Base-by-base conservation (phyloP, 2,329 filamentous ascomycete species). In the Talaromyces sp. region DNA sequence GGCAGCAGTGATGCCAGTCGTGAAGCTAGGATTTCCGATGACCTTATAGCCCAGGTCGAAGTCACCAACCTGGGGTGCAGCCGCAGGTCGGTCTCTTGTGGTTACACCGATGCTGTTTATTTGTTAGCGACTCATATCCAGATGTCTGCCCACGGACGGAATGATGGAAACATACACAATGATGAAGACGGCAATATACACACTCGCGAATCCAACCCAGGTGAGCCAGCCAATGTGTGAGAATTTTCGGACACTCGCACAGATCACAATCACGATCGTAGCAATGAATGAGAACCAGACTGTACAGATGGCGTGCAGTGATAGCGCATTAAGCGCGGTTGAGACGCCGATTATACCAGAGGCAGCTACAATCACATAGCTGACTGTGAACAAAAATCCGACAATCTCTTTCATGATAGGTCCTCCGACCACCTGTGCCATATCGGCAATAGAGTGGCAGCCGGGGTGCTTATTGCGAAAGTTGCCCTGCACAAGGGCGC, bases 141-240 rank as follows among this genome's bases (percentile, higher is more conserved):
- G 14, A 3, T 14, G 33, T 8, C 2, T 8, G 30, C 16, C 14
- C 1, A 9, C 3, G 4, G 20, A 24, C 7, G 7, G 9, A 17
- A n/a, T 3, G 19, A 40, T 5, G 14, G 11, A 10, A 11, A 54
- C 58, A 22, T 56, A 65, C 61, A 84, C 81, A 42, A 84, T 74
- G 49, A 84, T 82, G 53, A 84, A 78, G 0, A 85, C 78, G 3
- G 84, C 83, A 14, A 77, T 69, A 58, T 82, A 85, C 33, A 87
- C 79, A 24, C 78, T 82, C 4, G 77, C 52, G 60, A 86, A 85
- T 0, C 84, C 85, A 10, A 77, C 78, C 79, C 82, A 87, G 0
- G 82, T 84, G 39, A 86, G 69, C 81, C 82, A 86, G 2, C 80
- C 82, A 52, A 87, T 80, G 60, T 85, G 81, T 47, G 82, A 76